A percentile compares a stretch with the other conserved stretches of the same genome.
Evolutionary conservation across 495 filamentous ascomycete genomes (phyloP).

Genomic region (Apodospora peruviana): DNA sequence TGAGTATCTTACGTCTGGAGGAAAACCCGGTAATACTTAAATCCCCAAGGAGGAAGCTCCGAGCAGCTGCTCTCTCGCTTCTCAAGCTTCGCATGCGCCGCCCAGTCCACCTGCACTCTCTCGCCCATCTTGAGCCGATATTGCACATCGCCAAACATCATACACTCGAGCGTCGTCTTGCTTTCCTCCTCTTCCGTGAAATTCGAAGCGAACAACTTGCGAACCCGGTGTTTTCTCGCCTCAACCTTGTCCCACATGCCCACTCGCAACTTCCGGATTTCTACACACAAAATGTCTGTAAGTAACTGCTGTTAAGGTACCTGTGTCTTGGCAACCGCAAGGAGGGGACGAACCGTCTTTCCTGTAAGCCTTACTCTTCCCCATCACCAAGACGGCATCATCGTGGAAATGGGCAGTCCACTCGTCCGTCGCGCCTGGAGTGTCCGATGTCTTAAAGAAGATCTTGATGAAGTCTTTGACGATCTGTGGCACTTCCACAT

Average conservation of each 20-base stretch:
- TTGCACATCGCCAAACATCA: constrained; percentile 26
- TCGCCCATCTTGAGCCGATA: constrained; percentile 13
- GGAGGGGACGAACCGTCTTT: constrained; percentile 19
- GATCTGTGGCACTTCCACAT: constrained; percentile 10
- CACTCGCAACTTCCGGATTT: constrained; percentile 14
- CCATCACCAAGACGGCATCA: constrained; percentile 29
- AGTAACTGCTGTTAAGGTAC: no score
- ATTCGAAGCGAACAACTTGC: constrained; percentile 26
- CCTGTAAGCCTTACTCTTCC: constrained; percentile 21
- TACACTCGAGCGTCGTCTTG: constrained; percentile 21
- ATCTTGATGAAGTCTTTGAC: constrained; percentile 26
- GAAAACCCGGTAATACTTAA: constrained; percentile 12
- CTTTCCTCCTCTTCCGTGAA: neutral
- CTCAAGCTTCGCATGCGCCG: constrained; percentile 14
- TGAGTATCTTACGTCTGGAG: constrained; percentile 5
- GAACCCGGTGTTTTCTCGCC: constrained; percentile 22
- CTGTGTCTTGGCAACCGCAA: no score
- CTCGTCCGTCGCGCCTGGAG: constrained; percentile 25
- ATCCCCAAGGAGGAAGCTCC: constrained; percentile 2
- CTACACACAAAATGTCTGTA: no score
- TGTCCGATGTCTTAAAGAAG: constrained; percentile 36
- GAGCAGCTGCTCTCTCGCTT: constrained; percentile 7
- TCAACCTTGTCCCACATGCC: constrained; percentile 25
- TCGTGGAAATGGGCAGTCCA: constrained; percentile 33
- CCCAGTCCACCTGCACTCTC: constrained; percentile 13